phyloP scores from a whole-genome alignment of 805 yeast genomes.

The Candida alai region DNA sequence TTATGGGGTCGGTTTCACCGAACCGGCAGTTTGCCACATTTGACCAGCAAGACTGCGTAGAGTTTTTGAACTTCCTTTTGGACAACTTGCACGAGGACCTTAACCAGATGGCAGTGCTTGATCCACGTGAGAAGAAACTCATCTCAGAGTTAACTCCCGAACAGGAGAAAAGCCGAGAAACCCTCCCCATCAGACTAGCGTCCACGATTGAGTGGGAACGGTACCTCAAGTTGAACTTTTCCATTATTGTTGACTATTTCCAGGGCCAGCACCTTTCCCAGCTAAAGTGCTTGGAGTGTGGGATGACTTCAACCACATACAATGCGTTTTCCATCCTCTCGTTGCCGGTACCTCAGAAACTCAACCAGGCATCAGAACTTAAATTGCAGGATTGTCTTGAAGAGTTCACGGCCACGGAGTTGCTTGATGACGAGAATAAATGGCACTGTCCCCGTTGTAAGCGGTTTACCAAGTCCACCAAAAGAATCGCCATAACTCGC shows the following conservation, averaged over 20 bases:
- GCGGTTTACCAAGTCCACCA: slow-evolving; percentile 56
- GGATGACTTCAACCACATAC: slow-evolving; percentile 77
- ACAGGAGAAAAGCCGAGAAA: slow-evolving; percentile 72
- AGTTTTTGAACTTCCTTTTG: slow-evolving; percentile 67
- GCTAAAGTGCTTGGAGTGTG: slow-evolving; percentile 69
- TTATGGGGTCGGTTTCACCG: slow-evolving; percentile 63
- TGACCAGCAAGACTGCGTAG: slow-evolving; percentile 86
- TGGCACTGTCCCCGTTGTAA: slow-evolving; percentile 85
- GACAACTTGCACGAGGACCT: slow-evolving; percentile 83
- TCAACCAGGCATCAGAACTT: slow-evolving; percentile 19
- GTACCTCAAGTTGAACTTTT: slow-evolving; percentile 72
- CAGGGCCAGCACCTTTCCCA: slow-evolving; percentile 89
- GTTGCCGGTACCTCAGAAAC: slow-evolving; percentile 66
- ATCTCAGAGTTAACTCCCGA: slow-evolving; percentile 48
- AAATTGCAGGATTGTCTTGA: slow-evolving; percentile 64
- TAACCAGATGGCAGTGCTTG: slow-evolving; percentile 50
- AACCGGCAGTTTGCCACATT: slow-evolving; percentile 54
- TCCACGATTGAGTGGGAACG: slow-evolving; percentile 92
- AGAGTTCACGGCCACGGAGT: slow-evolving; percentile 71
- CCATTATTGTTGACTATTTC: slow-evolving; percentile 74
- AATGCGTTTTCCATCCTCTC: slow-evolving; percentile 77
- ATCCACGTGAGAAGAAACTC: slow-evolving; percentile 28
- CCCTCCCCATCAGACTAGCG: slow-evolving; percentile 71
- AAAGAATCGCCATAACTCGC: slow-evolving; percentile 68
- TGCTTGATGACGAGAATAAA: slow-evolving; percentile 70